A percentile compares a stretch with the other conserved stretches of the same genome.
Evolutionary conservation across 2,329 filamentous ascomycete genomes (phyloP).

Genomic region (Aspergillus alliaceus): DNA sequence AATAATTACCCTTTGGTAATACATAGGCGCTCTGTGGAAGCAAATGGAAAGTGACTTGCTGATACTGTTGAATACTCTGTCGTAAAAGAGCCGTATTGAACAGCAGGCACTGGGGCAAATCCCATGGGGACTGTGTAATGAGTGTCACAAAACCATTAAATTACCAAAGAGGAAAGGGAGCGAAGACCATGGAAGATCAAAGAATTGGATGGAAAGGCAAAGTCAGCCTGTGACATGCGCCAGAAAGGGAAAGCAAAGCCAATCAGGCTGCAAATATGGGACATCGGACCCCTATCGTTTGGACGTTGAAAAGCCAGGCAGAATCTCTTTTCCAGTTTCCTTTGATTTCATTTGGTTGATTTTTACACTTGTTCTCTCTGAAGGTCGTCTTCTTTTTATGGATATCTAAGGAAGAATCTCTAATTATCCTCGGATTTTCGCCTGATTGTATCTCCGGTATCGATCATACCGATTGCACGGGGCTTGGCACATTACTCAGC

Average conservation of each 20-base stretch:
- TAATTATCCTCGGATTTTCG: conserved; percentile 8
- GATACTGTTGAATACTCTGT: not conserved
- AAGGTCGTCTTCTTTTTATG: too few species aligned
- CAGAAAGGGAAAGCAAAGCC: conserved; percentile 14
- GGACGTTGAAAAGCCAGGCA: conserved; percentile 10
- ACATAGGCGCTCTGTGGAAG: not conserved
- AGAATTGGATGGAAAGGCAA: conserved; percentile 29
- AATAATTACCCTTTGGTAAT: not conserved
- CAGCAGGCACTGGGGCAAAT: conserved; percentile 3
- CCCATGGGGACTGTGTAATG: not conserved
- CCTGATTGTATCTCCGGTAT: conserved; percentile 22
- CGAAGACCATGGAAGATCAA: conserved; percentile 33
- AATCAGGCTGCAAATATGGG: conserved; percentile 3
- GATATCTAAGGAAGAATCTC: not conserved
- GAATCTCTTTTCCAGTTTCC: not conserved
- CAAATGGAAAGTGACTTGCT: not conserved
- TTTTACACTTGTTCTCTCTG: not conserved
- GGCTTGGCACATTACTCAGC: conserved; percentile 10
- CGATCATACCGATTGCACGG: conserved; percentile 8
- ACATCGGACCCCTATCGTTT: not conserved
- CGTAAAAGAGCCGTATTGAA: conserved; percentile 1
- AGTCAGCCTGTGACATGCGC: too few species aligned
- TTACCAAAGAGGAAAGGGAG: conserved; percentile 22
- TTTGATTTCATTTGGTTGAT: not conserved
- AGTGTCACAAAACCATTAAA: not conserved